phyloP scores from a whole-genome alignment of 73 alveolate genomes.

The Paramecium tetraurelia region DNA sequence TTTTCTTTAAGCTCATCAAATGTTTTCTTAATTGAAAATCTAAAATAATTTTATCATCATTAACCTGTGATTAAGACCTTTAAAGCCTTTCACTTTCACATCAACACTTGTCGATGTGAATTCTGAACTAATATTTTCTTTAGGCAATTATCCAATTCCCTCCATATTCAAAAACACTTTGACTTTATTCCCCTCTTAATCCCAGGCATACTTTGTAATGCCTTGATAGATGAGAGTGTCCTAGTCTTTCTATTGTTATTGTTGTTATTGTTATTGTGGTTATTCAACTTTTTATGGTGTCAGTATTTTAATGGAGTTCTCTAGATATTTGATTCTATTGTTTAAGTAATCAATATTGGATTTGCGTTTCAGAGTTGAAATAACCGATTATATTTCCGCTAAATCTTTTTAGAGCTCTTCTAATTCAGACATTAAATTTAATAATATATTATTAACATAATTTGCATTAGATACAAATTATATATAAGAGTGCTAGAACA shows the following conservation, averaged over 20 bases:
- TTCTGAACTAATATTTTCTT: background rate
- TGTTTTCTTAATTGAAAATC: conserved; percentile 3
- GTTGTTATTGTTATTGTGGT: background rate
- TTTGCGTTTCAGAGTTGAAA: background rate
- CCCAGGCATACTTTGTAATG: conserved; percentile 47
- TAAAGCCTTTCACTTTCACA: background rate
- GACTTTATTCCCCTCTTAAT: conserved; percentile 36
- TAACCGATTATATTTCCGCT: background rate
- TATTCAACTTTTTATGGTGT: conserved; percentile 4
- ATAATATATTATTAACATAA: background rate
- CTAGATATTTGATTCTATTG: background rate
- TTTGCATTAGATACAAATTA: background rate
- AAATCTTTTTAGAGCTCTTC: background rate
- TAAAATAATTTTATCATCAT: background rate
- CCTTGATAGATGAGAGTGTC: background rate
- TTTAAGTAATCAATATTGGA: background rate
- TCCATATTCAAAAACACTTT: background rate
- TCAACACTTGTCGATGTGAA: background rate
- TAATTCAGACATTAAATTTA: conserved; percentile 8
- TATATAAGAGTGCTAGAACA: background rate
- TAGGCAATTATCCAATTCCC: background rate
- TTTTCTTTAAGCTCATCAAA: background rate
- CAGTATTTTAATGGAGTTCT: background rate
- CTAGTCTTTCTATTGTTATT: background rate
- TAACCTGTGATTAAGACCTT: background rate